These are phyloP conservation scores for Globisporangium echinulatum DNA, from an alignment of 352 stramenopile species.

Conservation along the genomic window DNA sequence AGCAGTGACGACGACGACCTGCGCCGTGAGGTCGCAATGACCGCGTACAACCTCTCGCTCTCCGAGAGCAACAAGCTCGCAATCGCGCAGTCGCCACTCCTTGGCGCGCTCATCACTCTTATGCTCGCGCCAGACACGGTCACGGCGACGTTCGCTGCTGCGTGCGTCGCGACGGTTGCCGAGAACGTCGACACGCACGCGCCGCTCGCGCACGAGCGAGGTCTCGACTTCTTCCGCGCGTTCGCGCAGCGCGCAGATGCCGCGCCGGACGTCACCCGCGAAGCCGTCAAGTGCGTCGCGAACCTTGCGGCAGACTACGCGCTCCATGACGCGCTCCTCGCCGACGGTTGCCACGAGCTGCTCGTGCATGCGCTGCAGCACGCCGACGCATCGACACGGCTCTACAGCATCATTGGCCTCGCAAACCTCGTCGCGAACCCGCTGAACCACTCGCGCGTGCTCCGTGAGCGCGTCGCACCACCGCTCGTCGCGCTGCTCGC, in stretches of 20 bases:
- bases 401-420: constrained; percentile 87
- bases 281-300: constrained; percentile 68
- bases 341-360: constrained; percentile 73
- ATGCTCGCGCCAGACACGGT: constrained; percentile 73
- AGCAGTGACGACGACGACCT: constrained; percentile 45
- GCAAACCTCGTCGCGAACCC: constrained; percentile 88
- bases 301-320: constrained; percentile 79
- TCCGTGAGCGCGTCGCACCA: constrained; percentile 49
- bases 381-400: constrained; percentile 52
- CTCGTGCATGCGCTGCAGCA: constrained; percentile 66
- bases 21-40: constrained; percentile 86
- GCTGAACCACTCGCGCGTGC: constrained; percentile 69
- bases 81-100: constrained; percentile 78
- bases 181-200: constrained; percentile 89
- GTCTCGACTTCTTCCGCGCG: constrained; percentile 72
- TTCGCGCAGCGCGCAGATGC: constrained; percentile 29
- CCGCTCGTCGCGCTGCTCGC: constrained; percentile 52
- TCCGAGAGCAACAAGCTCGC: constrained; percentile 94
- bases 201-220: constrained; percentile 67
- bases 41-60: constrained; percentile 89
- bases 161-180: constrained; percentile 89
- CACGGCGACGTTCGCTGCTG: constrained; percentile 67
- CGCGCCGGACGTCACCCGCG: constrained; percentile 31
- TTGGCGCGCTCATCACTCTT: constrained; percentile 81
- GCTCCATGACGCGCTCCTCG: constrained; percentile 82